Evolutionary conservation across 305 asterid species (phyloP).

Genomic region (Fraxinus greggii): DNA sequence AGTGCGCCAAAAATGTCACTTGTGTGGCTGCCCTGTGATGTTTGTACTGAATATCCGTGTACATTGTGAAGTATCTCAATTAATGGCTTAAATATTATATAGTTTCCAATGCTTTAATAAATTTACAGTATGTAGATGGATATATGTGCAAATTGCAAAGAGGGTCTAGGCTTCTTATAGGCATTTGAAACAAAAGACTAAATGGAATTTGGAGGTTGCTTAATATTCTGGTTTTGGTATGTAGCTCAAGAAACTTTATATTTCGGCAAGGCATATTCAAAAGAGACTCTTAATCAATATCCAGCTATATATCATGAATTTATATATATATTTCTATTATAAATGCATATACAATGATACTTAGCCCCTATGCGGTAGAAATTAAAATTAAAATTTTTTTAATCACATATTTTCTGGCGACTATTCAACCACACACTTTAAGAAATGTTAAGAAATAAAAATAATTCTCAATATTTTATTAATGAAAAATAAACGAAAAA

Average conservation of each 20-base stretch:
- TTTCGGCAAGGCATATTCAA: constrained; percentile 38
- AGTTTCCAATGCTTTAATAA: background rate
- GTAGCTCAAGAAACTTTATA: constrained; percentile 25
- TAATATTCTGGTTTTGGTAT: constrained; percentile 39
- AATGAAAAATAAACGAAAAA: too few relatives aligned
- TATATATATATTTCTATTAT: too few relatives aligned
- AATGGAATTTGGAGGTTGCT: constrained; percentile 30
- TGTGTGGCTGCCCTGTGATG: constrained; percentile 42
- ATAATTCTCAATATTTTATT: too few relatives aligned
- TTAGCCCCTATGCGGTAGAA: too few relatives aligned
- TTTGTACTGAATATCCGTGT: constrained; percentile 28
- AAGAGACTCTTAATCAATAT: background rate
- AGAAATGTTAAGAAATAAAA: too few relatives aligned
- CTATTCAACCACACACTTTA: too few relatives aligned
- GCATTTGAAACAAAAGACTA: background rate
- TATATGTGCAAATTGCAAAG: background rate
- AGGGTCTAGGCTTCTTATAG: background rate
- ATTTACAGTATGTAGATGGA: background rate
- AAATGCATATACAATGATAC: background rate
- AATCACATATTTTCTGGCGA: too few relatives aligned
- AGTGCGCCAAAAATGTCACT: constrained; percentile 52
- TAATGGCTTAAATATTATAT: background rate
- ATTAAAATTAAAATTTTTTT: too few relatives aligned
- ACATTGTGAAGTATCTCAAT: background rate
- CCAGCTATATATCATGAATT: background rate